Conservation (phyloP, 2,329 filamentous ascomycete species). For the Paraphaeosphaeria minitans region DNA sequence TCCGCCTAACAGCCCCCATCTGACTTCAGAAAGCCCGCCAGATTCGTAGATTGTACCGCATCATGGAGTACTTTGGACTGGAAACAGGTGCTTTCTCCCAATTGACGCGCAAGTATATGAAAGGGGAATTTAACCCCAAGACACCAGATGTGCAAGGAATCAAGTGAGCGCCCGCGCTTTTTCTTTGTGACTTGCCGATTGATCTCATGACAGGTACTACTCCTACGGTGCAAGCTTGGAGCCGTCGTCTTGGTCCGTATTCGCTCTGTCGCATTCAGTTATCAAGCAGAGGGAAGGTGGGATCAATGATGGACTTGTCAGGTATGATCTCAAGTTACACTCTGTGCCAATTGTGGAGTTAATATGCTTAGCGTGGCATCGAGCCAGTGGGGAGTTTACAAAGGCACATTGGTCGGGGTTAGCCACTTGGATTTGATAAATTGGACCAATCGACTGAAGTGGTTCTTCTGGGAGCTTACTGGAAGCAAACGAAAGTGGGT, state of each 20-base stretch:
- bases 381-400: conserved; percentile 66
- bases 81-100: conserved; percentile 67
- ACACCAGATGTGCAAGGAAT: conserved; percentile 62
- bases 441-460: conserved; percentile 67
- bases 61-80: conserved; percentile 59
- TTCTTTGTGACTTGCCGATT: conserved; percentile 20
- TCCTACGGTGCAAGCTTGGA: conserved; percentile 66
- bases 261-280: conserved; percentile 61
- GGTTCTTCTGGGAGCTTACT: conserved; percentile 61
- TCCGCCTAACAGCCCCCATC: conserved; percentile 14
- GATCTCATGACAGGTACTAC: conserved; percentile 53
- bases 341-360: not conserved
- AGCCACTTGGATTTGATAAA: conserved; percentile 70
- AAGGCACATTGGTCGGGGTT: conserved; percentile 66
- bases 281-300: conserved; percentile 61
- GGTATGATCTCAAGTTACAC: conserved; percentile 23
- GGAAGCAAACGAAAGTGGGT: conserved; percentile 60
- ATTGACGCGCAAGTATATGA: conserved; percentile 64
- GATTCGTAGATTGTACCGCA: conserved; percentile 61
- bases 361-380: conserved; percentile 55
- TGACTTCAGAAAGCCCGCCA: conserved; percentile 45
- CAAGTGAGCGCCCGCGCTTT: conserved; percentile 39
- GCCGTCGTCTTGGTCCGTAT: conserved; percentile 62
- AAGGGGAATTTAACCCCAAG: conserved; percentile 62
- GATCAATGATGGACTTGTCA: conserved; percentile 68